Base-by-base conservation (phyloP, 306 rosid genomes). In the Quercus mongolica region DNA sequence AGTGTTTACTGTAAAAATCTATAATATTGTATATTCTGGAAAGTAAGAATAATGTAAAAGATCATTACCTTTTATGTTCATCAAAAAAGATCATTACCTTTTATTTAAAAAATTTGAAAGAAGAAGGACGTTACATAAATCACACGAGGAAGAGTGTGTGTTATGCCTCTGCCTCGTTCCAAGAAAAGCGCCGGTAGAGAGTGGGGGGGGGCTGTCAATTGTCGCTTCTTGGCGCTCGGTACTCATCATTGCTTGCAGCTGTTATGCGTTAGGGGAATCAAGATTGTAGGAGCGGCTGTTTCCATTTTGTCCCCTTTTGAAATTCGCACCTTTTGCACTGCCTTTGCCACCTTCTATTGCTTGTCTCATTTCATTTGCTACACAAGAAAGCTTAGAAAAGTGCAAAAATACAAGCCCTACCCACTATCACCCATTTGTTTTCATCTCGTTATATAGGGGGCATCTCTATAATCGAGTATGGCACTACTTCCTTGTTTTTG, bases 141-240 rank as follows among this genome's bases (percentile, higher is more conserved):
- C 6, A 8, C 65, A 59, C 8, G 26, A 68, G 51, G 51, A 8
- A 68, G 51, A 33, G 51, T 2, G 13, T 31, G 38, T 30, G 38
- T 5, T 19, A 1, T 30, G 71, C 25, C 17, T 8, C 4, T 30
- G 71, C 25, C 52, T 68, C 14, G 73, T 69, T 79, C 80, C 90
- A 74, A 56, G 63, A 87, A 84, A 80, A 65, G 57, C 79, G 90
- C 85, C 88, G 83, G 2, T 74, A 6, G 51, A 28, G 44, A 57
- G 30, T 56, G 90, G 79, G 35, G 67, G 89, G 79, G 35, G 33
- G 14, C 20, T 84, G 87, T 87, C 83, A 25, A 55, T 59, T 85
- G 65, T 59, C 65, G 62, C 13, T n/a, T 7, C 62, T n/a, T n/a
- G 62, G 6, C 3, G 65, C 12, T 59, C 2, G 25, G 6, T 59